Conservation (phyloP, 1,139 yeast genomes). For the Saccharomyces hybrid region DNA sequence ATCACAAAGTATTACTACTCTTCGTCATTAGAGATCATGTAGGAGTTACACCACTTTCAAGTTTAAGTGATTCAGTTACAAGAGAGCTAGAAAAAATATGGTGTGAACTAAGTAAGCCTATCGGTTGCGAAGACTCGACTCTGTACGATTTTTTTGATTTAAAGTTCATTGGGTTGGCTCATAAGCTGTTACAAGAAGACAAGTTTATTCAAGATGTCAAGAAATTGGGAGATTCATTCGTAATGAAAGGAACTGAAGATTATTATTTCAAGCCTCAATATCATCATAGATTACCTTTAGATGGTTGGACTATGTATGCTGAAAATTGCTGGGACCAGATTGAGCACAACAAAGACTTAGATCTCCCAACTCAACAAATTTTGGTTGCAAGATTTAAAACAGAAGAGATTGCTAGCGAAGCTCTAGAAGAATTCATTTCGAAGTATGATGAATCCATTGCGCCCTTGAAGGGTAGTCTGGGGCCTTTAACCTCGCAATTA, state of each 20-base stretch:
- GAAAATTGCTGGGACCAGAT: constrained; percentile 92
- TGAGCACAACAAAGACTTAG: constrained; percentile 85
- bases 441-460: constrained; percentile 17
- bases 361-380: constrained; percentile 92
- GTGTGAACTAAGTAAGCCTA: constrained; percentile 69
- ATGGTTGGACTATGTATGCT: constrained; percentile 93
- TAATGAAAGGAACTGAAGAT: constrained; percentile 17
- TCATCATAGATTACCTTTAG: constrained; percentile 83
- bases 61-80: constrained; percentile 58
- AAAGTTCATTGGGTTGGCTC: constrained; percentile 74
- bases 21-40: constrained; percentile 93
- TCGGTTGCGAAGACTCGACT: constrained; percentile 42
- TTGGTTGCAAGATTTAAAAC: constrained; percentile 91
- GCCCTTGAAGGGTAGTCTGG: constrained; percentile 28
- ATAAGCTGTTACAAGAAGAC: constrained; percentile 73
- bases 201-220: constrained; percentile 60
- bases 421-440: constrained; percentile 21
- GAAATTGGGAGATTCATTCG: constrained; percentile 49
- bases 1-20: constrained; percentile 64
- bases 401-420: constrained; percentile 59
- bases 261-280: constrained; percentile 59
- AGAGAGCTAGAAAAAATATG: constrained; percentile 72
- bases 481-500: constrained; percentile 38
- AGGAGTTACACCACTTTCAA: constrained; percentile 76
- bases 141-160: constrained; percentile 79